A percentile compares a stretch with the other conserved stretches of the same genome.
These are phyloP conservation scores for Lasiosphaeria miniovina DNA, from an alignment of 495 filamentous ascomycete genomes.

Conservation along the genomic window DNA sequence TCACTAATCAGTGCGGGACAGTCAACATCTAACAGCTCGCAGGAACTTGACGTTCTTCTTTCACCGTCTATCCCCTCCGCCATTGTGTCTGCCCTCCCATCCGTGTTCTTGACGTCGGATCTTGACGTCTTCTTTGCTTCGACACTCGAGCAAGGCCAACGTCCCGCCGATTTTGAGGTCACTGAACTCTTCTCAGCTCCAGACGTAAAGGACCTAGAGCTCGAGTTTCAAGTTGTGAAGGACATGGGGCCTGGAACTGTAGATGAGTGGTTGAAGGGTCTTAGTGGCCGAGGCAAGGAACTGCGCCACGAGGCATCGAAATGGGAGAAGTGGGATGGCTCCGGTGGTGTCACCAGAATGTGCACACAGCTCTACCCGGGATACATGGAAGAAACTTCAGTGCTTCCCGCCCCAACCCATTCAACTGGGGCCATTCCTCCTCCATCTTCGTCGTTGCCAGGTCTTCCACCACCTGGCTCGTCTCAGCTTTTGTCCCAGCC, in stretches of 20 bases:
- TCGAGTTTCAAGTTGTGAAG: constrained; percentile 56
- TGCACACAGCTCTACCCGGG: constrained; percentile 30
- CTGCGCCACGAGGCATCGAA: constrained; percentile 54
- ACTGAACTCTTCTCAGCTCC: constrained; percentile 60
- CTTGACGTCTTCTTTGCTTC: constrained; percentile 54
- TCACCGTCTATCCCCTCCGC: constrained; percentile 54
- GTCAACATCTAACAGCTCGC: constrained; percentile 18
- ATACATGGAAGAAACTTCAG: constrained; percentile 2
- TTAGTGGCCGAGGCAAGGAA: constrained; percentile 57
- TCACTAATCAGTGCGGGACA: background rate
- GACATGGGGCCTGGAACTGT: constrained; percentile 57
- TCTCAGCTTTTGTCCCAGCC: constrained; percentile 4
- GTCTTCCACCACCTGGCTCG: background rate
- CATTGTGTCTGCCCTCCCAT: constrained; percentile 61
- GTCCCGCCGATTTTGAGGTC: constrained; percentile 47
- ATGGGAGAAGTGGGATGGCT: constrained; percentile 68
- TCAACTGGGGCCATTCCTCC: background rate
- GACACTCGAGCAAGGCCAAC: constrained; percentile 43
- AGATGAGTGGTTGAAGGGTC: constrained; percentile 73
- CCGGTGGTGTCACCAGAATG: constrained; percentile 44
- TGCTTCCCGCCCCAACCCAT: background rate
- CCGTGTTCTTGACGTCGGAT: constrained; percentile 57
- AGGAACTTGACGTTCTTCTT: constrained; percentile 67
- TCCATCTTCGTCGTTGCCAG: constrained; percentile 8
- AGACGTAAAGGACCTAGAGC: constrained; percentile 53